Evolutionary conservation across 169 alveolate species (phyloP), one percentile per base, ranked within the genome.

Genomic region (Cyclospora cayetanensis): DNA sequence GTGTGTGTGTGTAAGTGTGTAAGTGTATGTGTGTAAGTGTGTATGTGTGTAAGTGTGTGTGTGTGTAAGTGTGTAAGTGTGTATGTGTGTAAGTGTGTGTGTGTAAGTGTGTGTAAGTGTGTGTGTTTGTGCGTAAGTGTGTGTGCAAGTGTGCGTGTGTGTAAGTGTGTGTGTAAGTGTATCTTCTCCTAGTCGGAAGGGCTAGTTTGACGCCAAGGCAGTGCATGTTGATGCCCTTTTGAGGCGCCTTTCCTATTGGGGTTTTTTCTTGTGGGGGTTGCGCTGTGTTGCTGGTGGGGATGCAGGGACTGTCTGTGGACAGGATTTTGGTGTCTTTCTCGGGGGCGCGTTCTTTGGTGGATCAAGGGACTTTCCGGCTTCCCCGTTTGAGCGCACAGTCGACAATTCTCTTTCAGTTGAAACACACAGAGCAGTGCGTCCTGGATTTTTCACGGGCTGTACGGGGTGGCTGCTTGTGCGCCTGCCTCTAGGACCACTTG

Each of bases 311-410:
- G 43, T 93, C 96, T 22, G 93, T 94, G 20, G 91, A 91, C 15
- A 94, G 80, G 27, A 41, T 94, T 46, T 90, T 90, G 93, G 95
- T 93, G 18, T 94, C 96, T n/a, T 94, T 93, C 80, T 90, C 94
- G 2, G 96, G 95, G n/a, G 91, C 94, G 39, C 90, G 94, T 7
- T 91, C 93, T 22, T 92, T 94, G 35, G 93, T 92, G 50, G 93
- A 89, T 41, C 93, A 90, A 42, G 53, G 95, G 52, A 91, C 96
- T 15, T 94, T 94, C 83, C 95, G 93, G 18, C 87, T 94, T 20
- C 96, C 96, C 22, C 90, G 94, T 43, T 65, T 94, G 50, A 93
- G 93, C 91, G 65, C 95, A 22, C 91, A 80, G 65, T 66, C 93
- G 31, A 79, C 94, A 15, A 42, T 94, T 34, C 94, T 94, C 20